phyloP scores from a whole-genome alignment of 139 green algal species.

The Spirogloea muscicola region DNA sequence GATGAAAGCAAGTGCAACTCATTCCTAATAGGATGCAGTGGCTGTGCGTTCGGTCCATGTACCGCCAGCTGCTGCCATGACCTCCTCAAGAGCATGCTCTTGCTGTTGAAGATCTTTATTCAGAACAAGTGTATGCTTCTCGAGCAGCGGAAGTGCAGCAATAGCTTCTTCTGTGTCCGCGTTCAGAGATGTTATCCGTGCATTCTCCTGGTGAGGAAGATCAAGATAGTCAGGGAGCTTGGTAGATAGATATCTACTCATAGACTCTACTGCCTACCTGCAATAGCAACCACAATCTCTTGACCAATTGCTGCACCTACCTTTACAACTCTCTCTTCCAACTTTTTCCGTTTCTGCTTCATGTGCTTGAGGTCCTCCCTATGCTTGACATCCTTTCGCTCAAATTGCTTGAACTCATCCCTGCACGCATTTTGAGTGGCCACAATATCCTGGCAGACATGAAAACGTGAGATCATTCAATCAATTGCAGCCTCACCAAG shows the following conservation, averaged over 20 bases:
- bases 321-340: constrained; percentile 62
- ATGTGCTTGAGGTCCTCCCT: constrained; percentile 84
- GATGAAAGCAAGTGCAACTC: not conserved
- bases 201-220: not conserved
- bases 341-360: constrained; percentile 76
- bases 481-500: too few species aligned
- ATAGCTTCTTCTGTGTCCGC: not conserved
- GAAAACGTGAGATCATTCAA: too few species aligned
- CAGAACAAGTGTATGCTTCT: too few species aligned
- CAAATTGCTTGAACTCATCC: constrained; percentile 79
- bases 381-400: constrained; percentile 82
- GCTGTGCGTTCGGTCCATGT: not conserved
- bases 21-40: not conserved
- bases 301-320: constrained; percentile 16
- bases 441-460: too few species aligned
- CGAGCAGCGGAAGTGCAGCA: not conserved
- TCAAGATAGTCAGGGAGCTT: not conserved
- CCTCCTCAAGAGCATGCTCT: not conserved
- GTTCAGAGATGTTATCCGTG: not conserved
- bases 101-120: too few species aligned
- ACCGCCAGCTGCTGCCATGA: not conserved
- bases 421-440: too few species aligned
- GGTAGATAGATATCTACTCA: not conserved
- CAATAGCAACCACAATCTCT: too few species aligned
- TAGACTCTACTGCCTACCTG: not conserved